Evolutionary conservation across 805 yeast species (phyloP).

Genomic region (Cyberlindnera veronae): DNA sequence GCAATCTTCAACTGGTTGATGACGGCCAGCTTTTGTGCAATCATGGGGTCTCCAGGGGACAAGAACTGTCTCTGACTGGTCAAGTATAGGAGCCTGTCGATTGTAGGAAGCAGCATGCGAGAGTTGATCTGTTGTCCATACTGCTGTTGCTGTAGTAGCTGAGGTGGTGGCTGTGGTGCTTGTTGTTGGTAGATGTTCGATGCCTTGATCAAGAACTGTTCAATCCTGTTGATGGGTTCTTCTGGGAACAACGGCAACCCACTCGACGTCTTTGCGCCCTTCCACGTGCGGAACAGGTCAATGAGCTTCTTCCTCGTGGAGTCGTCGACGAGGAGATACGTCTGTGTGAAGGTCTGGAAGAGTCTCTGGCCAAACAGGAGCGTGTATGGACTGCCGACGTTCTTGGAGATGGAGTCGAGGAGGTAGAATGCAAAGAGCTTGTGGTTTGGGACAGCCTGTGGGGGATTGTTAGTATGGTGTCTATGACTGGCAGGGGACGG

Average conservation of each 20-base stretch:
- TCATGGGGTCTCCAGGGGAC: conserved; percentile 30
- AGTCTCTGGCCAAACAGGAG: conserved; percentile 67
- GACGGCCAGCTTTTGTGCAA: conserved; percentile 30
- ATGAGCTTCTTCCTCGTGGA: conserved; percentile 68
- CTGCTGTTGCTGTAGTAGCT: conserved; percentile 3
- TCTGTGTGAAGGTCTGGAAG: conserved; percentile 65
- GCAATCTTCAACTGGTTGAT: conserved; percentile 34
- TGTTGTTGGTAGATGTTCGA: conserved; percentile 40
- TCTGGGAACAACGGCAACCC: conserved; percentile 68
- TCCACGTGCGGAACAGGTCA: conserved; percentile 87
- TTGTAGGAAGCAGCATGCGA: conserved; percentile 29
- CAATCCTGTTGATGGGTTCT: conserved; percentile 68
- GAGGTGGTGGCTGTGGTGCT: conserved; percentile 13
- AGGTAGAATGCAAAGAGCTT: conserved; percentile 83
- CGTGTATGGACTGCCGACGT: conserved; percentile 88
- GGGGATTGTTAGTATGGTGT: conserved; percentile 9
- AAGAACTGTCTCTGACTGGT: conserved; percentile 31
- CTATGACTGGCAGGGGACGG: not conserved
- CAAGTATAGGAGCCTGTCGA: conserved; percentile 33
- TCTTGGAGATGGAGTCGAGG: conserved; percentile 88
- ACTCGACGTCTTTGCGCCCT: conserved; percentile 57
- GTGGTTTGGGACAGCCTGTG: conserved; percentile 67
- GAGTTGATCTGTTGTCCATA: conserved; percentile 23
- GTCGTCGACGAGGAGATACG: conserved; percentile 78
- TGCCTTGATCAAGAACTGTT: conserved; percentile 63